phyloP scores from a whole-genome alignment of 1,139 yeast genomes.

The Lodderomyces margitis region DNA sequence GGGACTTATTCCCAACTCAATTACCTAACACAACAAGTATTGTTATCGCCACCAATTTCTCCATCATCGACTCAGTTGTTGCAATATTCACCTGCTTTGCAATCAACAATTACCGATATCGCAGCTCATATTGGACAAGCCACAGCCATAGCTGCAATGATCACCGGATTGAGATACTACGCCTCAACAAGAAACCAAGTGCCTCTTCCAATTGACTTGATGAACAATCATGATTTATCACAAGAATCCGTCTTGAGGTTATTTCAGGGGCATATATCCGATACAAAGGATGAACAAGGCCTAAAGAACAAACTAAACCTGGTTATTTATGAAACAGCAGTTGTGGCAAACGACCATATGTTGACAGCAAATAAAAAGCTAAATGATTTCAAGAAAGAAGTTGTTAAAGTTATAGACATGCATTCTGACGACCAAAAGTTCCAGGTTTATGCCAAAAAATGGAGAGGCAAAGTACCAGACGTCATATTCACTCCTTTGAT shows the following conservation, averaged over 20 bases:
- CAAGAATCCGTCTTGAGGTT: slow-evolving; percentile 62
- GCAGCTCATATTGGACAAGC: slow-evolving; percentile 87
- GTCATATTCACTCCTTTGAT: slow-evolving; percentile 66
- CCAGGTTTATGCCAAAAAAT: slow-evolving; percentile 29
- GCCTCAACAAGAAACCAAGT: slow-evolving; percentile 49
- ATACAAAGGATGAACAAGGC: slow-evolving; percentile 19
- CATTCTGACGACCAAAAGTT: slow-evolving; percentile 31
- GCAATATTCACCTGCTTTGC: slow-evolving; percentile 44
- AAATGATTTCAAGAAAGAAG: slow-evolving; percentile 30
- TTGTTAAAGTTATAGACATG: slow-evolving; percentile 13
- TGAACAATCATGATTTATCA: slow-evolving; percentile 54
- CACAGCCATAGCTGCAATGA: slow-evolving; percentile 64
- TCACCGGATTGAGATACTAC: slow-evolving; percentile 62
- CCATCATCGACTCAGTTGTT: slow-evolving; percentile 54
- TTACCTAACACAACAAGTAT: slow-evolving; percentile 61
- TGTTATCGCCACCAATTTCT: slow-evolving; percentile 58
- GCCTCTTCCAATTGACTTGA: slow-evolving; percentile 62
- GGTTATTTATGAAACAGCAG: slow-evolving; percentile 68
- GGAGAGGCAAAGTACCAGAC: slow-evolving; percentile 59
- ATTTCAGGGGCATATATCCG: slow-evolving; percentile 44
- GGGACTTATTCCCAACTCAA: slow-evolving; percentile 76
- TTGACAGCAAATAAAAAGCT: slow-evolving; percentile 63
- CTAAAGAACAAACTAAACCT: slow-evolving; percentile 48
- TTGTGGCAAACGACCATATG: slow-evolving; percentile 77
- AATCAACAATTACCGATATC: slow-evolving; percentile 52